Evolutionary conservation across 768 basidiomycete species (phyloP).

Genomic region (Gautieria morchelliformis): DNA sequence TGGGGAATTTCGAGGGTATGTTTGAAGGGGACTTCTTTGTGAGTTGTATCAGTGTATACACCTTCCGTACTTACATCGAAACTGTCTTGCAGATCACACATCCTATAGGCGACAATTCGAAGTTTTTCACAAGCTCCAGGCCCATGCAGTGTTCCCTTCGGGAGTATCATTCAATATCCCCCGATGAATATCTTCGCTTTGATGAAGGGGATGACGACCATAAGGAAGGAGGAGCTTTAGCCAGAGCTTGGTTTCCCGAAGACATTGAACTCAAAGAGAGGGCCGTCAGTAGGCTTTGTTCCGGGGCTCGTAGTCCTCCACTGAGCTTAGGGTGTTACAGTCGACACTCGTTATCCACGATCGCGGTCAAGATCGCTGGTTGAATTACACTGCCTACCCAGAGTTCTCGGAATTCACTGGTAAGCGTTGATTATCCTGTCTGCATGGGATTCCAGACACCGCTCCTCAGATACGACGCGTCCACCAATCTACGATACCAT

Average conservation of each 20-base stretch:
- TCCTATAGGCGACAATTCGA: neutral
- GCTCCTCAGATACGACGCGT: neutral
- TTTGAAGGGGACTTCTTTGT: conserved; percentile 1
- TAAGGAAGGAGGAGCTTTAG: neutral
- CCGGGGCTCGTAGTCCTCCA: neutral
- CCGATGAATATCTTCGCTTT: neutral
- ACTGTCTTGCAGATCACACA: neutral
- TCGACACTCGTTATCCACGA: neutral
- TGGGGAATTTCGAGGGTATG: neutral
- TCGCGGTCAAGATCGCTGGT: neutral
- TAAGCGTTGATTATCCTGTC: neutral
- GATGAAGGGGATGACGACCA: neutral
- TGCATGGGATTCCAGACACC: neutral
- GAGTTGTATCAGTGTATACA: neutral
- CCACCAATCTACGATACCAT: neutral
- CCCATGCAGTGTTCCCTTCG: neutral
- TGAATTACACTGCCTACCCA: neutral
- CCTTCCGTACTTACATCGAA: neutral
- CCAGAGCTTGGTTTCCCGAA: conserved; percentile 3
- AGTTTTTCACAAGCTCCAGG: neutral
- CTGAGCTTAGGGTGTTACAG: neutral
- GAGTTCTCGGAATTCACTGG: neutral
- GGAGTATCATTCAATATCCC: neutral
- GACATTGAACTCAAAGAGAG: neutral
- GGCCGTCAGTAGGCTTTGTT: neutral